A percentile compares a stretch with the other conserved stretches of the same genome.
Evolutionary conservation across 192 early-diverging fungal species (phyloP).

Genomic region (Backusella psychrophila): DNA sequence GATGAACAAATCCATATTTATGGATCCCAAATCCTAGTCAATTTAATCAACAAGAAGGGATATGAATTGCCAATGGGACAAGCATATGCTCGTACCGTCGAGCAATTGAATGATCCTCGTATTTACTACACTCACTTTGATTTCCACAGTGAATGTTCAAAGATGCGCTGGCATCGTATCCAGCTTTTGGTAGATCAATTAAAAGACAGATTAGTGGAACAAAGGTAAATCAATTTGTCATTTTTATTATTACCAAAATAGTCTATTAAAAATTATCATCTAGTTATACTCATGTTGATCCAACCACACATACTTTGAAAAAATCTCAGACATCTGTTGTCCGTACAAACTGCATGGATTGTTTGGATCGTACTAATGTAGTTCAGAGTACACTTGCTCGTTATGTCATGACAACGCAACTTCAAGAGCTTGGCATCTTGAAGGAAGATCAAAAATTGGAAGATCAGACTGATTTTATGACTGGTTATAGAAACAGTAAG

Average conservation of each 20-base stretch:
- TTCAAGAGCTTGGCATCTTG: constrained; percentile 68
- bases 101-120: constrained; percentile 54
- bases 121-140: constrained; percentile 90
- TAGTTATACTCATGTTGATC: constrained; percentile 58
- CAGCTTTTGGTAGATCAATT: constrained; percentile 80
- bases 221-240: constrained; percentile 37
- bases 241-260: neutral
- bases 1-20: constrained; percentile 68
- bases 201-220: constrained; percentile 53
- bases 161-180: constrained; percentile 94
- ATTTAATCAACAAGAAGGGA: constrained; percentile 92
- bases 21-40: constrained; percentile 83
- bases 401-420: constrained; percentile 66
- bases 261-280: neutral
- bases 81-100: constrained; percentile 71
- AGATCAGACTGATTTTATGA: constrained; percentile 63
- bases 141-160: constrained; percentile 95
- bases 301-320: constrained; percentile 32
- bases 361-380: constrained; percentile 98
- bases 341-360: constrained; percentile 99
- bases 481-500: constrained; percentile 77
- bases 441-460: constrained; percentile 60
- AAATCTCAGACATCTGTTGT: constrained; percentile 75
- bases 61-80: constrained; percentile 86
- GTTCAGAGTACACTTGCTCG: constrained; percentile 92